Conservation (phyloP, 192 early-diverging fungal genomes). For the Rhizoclosmatium globosum region DNA sequence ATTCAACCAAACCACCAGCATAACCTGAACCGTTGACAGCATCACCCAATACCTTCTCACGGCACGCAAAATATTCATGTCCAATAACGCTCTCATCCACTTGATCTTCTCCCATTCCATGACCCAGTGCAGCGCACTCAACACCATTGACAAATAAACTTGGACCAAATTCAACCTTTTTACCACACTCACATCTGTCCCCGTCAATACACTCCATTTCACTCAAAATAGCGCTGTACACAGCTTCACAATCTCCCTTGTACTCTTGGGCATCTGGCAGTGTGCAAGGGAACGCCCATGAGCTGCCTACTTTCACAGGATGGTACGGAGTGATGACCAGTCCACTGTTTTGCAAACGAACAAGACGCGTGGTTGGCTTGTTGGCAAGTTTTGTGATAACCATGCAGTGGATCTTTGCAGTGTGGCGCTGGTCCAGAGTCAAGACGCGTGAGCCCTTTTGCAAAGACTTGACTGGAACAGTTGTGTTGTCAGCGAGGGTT, state of each 20-base stretch:
- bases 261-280: constrained; percentile 13
- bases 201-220: not conserved
- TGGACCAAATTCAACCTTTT: not conserved
- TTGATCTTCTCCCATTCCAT: constrained; percentile 16
- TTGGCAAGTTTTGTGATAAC: constrained; percentile 9
- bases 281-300: constrained; percentile 37
- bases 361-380: not conserved
- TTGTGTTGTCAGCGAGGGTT: constrained; percentile 14
- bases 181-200: not conserved
- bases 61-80: constrained; percentile 44
- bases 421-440: not conserved
- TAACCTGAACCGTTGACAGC: constrained; percentile 13
- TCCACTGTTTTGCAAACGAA: constrained; percentile 7
- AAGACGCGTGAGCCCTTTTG: constrained; percentile 9
- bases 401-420: constrained; percentile 19
- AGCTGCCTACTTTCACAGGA: constrained; percentile 16
- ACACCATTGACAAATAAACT: constrained; percentile 29
- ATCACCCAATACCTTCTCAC: constrained; percentile 25
- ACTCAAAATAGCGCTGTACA: constrained; percentile 38
- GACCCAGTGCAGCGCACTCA: constrained; percentile 37
- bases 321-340: constrained; percentile 46
- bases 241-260: not conserved
- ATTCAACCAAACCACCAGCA: constrained; percentile 32
- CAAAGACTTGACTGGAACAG: constrained; percentile 22
- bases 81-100: constrained; percentile 9